These are phyloP conservation scores for Malbranchea cinnamomea DNA, from an alignment of 2,329 filamentous ascomycete genomes.

Conservation along the genomic window DNA sequence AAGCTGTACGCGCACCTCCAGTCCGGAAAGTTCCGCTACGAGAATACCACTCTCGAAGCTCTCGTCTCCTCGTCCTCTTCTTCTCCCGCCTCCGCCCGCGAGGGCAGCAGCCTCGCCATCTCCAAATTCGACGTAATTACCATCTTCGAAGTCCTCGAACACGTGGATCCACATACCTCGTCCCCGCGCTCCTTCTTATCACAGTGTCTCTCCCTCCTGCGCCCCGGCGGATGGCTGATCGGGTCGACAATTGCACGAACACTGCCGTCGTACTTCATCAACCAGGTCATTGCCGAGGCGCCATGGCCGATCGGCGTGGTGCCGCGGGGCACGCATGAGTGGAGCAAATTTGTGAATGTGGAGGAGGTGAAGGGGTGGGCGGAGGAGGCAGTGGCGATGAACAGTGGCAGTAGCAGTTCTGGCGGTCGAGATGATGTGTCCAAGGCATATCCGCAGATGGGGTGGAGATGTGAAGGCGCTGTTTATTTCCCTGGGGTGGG, in stretches of 20 bases:
- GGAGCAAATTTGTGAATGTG: constrained; percentile 87
- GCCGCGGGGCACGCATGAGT: constrained; percentile 86
- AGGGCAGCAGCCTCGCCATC: constrained; percentile 5
- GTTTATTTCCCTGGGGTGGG: constrained; percentile 82
- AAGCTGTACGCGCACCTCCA: constrained; percentile 39
- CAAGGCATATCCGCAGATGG: constrained; percentile 17
- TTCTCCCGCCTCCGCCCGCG: constrained; percentile 1
- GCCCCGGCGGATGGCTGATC: constrained; percentile 83
- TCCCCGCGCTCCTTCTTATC: constrained; percentile 59
- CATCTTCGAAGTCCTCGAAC: constrained; percentile 87
- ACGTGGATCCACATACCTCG: constrained; percentile 59
- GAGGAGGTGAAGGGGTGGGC: constrained; percentile 26
- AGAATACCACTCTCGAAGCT: constrained; percentile 62
- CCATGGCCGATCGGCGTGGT: constrained; percentile 60
- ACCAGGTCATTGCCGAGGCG: constrained; percentile 78
- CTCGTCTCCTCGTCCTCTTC: constrained; percentile 13
- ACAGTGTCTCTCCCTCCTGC: constrained; percentile 45
- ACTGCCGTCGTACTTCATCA: constrained; percentile 78
- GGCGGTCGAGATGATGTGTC: constrained; percentile 7
- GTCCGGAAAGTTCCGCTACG: constrained; percentile 48
- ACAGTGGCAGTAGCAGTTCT: constrained; percentile 24
- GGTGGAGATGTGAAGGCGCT: constrained; percentile 63
- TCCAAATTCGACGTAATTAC: constrained; percentile 60
- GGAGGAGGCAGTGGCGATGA: constrained; percentile 32
- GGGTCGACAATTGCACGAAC: constrained; percentile 86